Evolutionary conservation across 495 filamentous ascomycete species (phyloP), one percentile per base, ranked within the genome.

Genomic region (Endocarpon pusillum): DNA sequence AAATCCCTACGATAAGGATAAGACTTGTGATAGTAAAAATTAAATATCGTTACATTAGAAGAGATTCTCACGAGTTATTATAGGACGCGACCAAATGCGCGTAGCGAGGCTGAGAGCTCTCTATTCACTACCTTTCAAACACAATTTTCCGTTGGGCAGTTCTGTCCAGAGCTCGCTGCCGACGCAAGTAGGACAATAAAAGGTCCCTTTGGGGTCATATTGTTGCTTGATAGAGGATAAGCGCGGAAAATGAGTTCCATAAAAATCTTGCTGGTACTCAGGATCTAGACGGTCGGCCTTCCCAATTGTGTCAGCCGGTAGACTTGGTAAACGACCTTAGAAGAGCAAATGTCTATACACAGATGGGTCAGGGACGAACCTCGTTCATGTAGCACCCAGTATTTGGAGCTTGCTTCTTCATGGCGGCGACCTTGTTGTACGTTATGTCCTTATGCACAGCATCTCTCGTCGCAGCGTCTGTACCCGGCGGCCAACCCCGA

Each of bases 381-480:
- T 25, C 23, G 23, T 12, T 25, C 23, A 25, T 25, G 23, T 25
- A 25, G 8, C 8, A 8, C 8, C 23, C 23, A 8, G 12, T 8
- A 12, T 12, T 12, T 8, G 23, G 23, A 3, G 55, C 52, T 14
- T 58, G 18, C 1, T 32, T 22, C 15, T 46, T 44, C 59, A 64
- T 53, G 1, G 53, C 53, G 33, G 43, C 21, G 21, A 64, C 59
- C 49, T 69, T 69, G 22, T 59, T 59, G 28, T 62, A 54, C 3
- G 67, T 71, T 19, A 72, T 51, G 35, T 61, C 60, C 17, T 55
- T 38, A 37, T 56, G 58, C 35, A 57, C 51, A 7, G 44, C 47
- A 24, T 57, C 40, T 18, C 59, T 59, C 11, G 52, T 42, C 15
- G 49, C 49, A 1, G 57, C 49, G 16, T 57, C 53, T 23, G 58